Percentiles rank a stretch among this genome's conserved stretches.
Conservation (phyloP, 2,329 filamentous ascomycete genomes). For the Alternaria consortialis region DNA sequence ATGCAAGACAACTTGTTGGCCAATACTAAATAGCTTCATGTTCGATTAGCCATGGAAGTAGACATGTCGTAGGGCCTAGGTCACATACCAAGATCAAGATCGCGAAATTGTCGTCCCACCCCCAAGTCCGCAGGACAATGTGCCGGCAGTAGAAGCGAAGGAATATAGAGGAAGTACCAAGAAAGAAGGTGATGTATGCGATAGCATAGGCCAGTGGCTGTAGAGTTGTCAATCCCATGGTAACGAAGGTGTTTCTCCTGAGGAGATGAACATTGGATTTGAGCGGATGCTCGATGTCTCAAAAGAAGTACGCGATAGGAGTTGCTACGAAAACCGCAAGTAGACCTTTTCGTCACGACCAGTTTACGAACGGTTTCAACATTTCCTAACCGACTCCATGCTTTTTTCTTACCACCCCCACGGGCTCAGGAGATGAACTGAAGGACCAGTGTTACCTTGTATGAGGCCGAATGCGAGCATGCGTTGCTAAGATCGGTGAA, state of each 20-base stretch:
- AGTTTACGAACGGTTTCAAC: background rate
- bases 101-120: conserved; percentile 28
- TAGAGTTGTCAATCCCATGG: conserved; percentile 22
- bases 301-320: background rate
- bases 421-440: background rate
- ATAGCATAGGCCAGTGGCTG: conserved; percentile 31
- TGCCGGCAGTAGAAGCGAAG: conserved; percentile 29
- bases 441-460: background rate
- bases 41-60: background rate
- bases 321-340: background rate
- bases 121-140: conserved; percentile 26
- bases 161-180: conserved; percentile 25
- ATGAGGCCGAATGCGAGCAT: background rate
- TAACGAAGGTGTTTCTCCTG: background rate
- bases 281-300: background rate
- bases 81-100: conserved; percentile 15
- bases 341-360: background rate
- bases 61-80: background rate
- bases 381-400: background rate
- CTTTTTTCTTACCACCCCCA: conserved; percentile 1
- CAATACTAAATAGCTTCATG: conserved; percentile 17
- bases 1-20: conserved; percentile 30
- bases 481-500: background rate
- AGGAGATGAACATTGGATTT: background rate
- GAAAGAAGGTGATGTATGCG: conserved; percentile 24